Evolutionary conservation across 140 eudicot genomes (phyloP), one percentile per base, ranked within the genome.

Genomic region (Erigeron philadelphicus): DNA sequence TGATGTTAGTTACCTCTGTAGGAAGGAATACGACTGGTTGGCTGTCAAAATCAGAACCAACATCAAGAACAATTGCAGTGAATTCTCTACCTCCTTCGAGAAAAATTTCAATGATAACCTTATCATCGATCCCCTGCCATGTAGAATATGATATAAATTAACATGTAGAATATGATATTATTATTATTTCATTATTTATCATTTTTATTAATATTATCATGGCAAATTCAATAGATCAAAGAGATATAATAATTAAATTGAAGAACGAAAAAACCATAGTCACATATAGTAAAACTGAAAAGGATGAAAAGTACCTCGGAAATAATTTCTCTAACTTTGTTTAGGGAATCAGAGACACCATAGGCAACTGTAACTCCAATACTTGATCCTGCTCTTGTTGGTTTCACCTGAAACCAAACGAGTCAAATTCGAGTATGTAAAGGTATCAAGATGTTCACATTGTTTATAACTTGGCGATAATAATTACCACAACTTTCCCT

Each of bases 321-420:
- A 70, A 90, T 85, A 5, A 90, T 84, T 56, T 68, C 80, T 57
- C 68, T 64, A 59, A 90, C 97, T 73, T 85, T 90, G 54, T 17
- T 63, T 9, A 87, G 74, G 78, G 96, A 77, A 86, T 90, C 96
- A 61, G 81, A 11, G 74, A 85, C 86, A 55, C 97, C 97, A 80
- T 90, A 90, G 3, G 97, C 97, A 80, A 90, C 97, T 56, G 86
- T 80, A 70, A 90, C 97, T 78, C 96, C 97, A 23, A 90, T 85
- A 80, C 97, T 90, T 74, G 97, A 90, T 62, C 97, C 97, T 72
- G 96, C 97, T 76, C 94, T 82, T 55, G 97, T 86, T 71, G 96
- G 97, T 83, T 90, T 90, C 25, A 90, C 97, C 97, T 90, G 87
- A 76, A 80, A 41, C 53, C 73, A 13, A 53, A 48, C 19, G 44